Base-by-base conservation (phyloP, 1,284 basidiomycete species). In the Coniophora puteana region DNA sequence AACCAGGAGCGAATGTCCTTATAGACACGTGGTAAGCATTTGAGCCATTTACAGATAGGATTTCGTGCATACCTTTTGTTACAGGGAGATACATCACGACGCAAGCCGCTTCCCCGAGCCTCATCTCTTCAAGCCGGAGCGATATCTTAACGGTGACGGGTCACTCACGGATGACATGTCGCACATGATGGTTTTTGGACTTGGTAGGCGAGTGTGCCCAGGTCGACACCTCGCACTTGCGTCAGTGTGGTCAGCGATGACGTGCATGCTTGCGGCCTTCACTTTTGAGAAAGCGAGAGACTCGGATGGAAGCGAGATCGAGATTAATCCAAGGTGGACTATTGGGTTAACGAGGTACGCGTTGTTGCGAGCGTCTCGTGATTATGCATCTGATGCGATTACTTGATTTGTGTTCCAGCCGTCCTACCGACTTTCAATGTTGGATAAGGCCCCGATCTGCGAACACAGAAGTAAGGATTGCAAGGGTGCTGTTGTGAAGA, bases 71-170 rank as follows among this genome's bases (percentile, higher is more conserved):
- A 21, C 18, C 5, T 10, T 7, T 10, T 35, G 17, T n/a, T n/a
- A n/a, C 18, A 33, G 45, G 43, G 45, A 24, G 2, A 45, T 45
- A 24, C 43, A 38, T 29, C 47, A 36, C 21, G 47, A 48, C 40
- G 35, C 27, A 14, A 31, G 17, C 14, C 31, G 46, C 14, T 48
- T 43, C 31, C 40, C 45, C 13, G 41, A 48, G 26, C 36, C 47
- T n/a, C 36, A 35, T n/a, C 25, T 30, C 6, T 38, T 38, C 36
- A 10, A 38, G 16, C 36, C 36, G 5, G 36, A 38, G 11, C n/a
- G 36, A 12, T 38, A 11, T 13, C 26, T 38, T 14, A 11, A 6
- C 25, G 20, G 13, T 5, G 26, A 28, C 22, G 25, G 36, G 23
- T 14, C n/a, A 20, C 22, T 24, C 6, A 24, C 8, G n/a, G 22